Evolutionary conservation across 2,329 filamentous ascomycete species (phyloP).

Genomic region (Thelonectria discophora): DNA sequence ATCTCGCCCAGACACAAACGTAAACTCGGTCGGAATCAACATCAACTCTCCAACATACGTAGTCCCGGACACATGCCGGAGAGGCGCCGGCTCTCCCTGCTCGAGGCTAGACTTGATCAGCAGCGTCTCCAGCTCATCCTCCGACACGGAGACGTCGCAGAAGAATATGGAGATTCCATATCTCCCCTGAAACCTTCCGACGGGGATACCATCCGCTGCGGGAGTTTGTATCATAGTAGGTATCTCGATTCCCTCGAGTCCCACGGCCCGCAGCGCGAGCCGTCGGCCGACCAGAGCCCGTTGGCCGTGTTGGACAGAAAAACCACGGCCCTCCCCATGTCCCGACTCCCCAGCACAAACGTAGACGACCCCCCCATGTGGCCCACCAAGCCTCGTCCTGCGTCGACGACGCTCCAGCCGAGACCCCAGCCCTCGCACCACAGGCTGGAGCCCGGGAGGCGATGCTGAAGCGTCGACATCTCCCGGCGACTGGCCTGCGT

Average conservation of each 20-base stretch:
- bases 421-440: slow-evolving; percentile 14
- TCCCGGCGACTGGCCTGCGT: background rate
- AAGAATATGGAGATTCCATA: background rate
- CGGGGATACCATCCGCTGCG: background rate
- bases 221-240: background rate
- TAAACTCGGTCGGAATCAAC: slow-evolving; percentile 4
- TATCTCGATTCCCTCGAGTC: background rate
- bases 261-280: slow-evolving; percentile 7
- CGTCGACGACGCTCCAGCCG: slow-evolving; percentile 8
- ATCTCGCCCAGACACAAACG: background rate
- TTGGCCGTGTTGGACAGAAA: slow-evolving; percentile 14
- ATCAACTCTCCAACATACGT: background rate
- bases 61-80: slow-evolving; percentile 1
- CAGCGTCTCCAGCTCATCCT: slow-evolving; percentile 1
- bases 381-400: slow-evolving; percentile 3
- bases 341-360: slow-evolving; percentile 3
- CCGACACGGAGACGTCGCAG: background rate
- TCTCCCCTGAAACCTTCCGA: background rate
- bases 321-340: slow-evolving; percentile 5
- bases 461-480: background rate
- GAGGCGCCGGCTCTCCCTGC: background rate
- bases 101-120: slow-evolving; percentile 1
- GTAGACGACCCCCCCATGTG: slow-evolving; percentile 10
- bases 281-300: background rate
- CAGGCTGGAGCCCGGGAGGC: slow-evolving; percentile 8